Base-by-base conservation (phyloP, 768 basidiomycete species). In the Xanthoconium purpureum region DNA sequence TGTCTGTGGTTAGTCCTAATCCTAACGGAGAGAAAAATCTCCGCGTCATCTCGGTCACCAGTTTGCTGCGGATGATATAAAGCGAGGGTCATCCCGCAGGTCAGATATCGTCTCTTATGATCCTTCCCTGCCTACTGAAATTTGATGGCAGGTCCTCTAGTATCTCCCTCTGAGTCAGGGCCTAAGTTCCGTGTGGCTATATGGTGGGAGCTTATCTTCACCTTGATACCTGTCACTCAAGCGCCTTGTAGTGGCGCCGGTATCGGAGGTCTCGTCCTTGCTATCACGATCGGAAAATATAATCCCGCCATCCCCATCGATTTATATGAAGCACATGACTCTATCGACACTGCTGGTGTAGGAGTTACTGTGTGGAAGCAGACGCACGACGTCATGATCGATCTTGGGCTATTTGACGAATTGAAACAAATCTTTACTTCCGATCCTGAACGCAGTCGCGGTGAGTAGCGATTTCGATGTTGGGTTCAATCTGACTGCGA, bases 341-440 rank as follows among this genome's bases (percentile, higher is more conserved):
- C 73, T 38, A 69, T 79, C 32, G 72, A 73, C 12, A 71, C 73
- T 12, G 60, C 70, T 13, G 78, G 78, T 10, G 74, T 73, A 12
- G 77, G 80, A 65, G 42, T 80, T 70, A 42, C 76, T 66, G 69
- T 81, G 5, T 81, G 79, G 80, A 64, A 65, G 9, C 69, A 78
- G 42, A 80, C 80, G 10, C 78, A 78, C 76, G 66, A 67, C 8
- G 71, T 80, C 13, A 60, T 82, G 56, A 66, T 74, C 30, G 62
- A 66, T 17, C 76, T 83, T 48, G 80, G 77, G 1, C 56, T 82
- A 5, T 67, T 72, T 18, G 68, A 76, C 12, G 77, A 74, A 6
- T 58, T 71, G 12, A 52, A 54, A n/a, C 54, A 54, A 11, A 58
- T 69, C 10, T 56, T 66, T 17, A 50, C 61, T 2, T 44, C 39